Conservation (phyloP, 2,329 filamentous ascomycete genomes). For the Fusarium torreyae region DNA sequence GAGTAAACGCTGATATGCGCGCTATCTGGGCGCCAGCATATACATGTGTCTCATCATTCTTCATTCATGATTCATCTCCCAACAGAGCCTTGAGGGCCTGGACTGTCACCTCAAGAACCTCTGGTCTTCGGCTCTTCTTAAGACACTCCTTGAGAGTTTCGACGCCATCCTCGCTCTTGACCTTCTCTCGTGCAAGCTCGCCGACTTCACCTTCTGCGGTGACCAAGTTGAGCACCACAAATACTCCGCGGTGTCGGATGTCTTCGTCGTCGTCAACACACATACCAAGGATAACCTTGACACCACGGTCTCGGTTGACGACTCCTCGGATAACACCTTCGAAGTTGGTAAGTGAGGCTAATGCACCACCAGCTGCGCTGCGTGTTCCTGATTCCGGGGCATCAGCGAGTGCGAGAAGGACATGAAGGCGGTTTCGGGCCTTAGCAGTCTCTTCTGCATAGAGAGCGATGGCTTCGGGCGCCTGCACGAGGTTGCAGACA, state of each 20-base stretch:
- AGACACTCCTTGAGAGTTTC: slow-evolving; percentile 79
- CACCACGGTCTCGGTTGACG: slow-evolving; percentile 78
- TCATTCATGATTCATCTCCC: slow-evolving; percentile 54
- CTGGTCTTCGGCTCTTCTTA: slow-evolving; percentile 76
- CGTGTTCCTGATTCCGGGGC: slow-evolving; percentile 85
- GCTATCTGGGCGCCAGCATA: slow-evolving; percentile 11
- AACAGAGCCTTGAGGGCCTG: slow-evolving; percentile 80
- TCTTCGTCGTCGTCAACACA: slow-evolving; percentile 81
- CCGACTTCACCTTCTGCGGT: slow-evolving; percentile 77
- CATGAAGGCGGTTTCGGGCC: slow-evolving; percentile 81
- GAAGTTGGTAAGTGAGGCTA: slow-evolving; percentile 87
- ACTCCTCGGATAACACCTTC: slow-evolving; percentile 82
- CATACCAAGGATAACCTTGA: slow-evolving; percentile 84
- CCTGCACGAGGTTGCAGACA: slow-evolving; percentile 89
- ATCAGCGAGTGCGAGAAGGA: slow-evolving; percentile 89
- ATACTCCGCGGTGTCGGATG: slow-evolving; percentile 79
- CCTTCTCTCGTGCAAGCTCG: slow-evolving; percentile 69
- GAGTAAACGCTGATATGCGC: slow-evolving; percentile 15
- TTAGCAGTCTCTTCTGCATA: slow-evolving; percentile 78
- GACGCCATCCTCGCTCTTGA: slow-evolving; percentile 75
- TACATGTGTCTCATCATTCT: slow-evolving; percentile 12
- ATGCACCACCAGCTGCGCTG: slow-evolving; percentile 86
- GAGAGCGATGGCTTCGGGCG: slow-evolving; percentile 74
- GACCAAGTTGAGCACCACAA: slow-evolving; percentile 81
- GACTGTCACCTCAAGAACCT: slow-evolving; percentile 79